These are phyloP conservation scores for Hydnum rufescens DNA, from an alignment of 768 basidiomycete species.

Conservation along the genomic window DNA sequence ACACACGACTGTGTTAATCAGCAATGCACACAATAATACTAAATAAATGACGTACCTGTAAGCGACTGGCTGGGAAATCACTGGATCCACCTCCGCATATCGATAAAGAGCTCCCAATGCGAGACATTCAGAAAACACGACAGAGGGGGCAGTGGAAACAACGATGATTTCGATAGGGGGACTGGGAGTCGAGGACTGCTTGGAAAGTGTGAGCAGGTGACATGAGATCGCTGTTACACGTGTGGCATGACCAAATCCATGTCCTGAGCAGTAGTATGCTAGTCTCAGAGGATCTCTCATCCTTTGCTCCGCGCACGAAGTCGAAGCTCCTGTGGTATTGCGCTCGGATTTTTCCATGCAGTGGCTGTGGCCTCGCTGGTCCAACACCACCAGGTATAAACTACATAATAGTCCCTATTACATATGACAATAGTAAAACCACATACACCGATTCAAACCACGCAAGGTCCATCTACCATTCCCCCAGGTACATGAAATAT, in stretches of 20 bases:
- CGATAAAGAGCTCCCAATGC: conserved; percentile 45
- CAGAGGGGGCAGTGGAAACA: conserved; percentile 53
- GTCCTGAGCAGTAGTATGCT: conserved; percentile 60
- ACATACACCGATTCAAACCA: too few species aligned
- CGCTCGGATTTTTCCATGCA: too few species aligned
- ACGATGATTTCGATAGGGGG: conserved; percentile 34
- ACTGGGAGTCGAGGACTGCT: background rate
- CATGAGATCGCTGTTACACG: conserved; percentile 55
- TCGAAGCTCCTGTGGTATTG: too few species aligned
- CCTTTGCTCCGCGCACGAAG: too few species aligned
- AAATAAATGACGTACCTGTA: conserved; percentile 20
- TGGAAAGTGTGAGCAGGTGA: conserved; percentile 31
- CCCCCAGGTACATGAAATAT: too few species aligned
- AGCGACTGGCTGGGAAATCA: conserved; percentile 66
- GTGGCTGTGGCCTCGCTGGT: background rate
- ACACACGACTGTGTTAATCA: background rate
- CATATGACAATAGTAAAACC: too few species aligned
- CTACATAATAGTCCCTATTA: background rate
- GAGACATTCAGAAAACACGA: conserved; percentile 48
- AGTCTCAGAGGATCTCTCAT: conserved; percentile 17
- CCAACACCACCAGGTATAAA: background rate
- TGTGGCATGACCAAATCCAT: conserved; percentile 74
- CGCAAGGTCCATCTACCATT: too few species aligned
- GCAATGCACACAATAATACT: conserved; percentile 5
- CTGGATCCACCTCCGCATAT: conserved; percentile 54